Conservation (phyloP, 2,329 filamentous ascomycete species). For the Neurospora sp. region DNA sequence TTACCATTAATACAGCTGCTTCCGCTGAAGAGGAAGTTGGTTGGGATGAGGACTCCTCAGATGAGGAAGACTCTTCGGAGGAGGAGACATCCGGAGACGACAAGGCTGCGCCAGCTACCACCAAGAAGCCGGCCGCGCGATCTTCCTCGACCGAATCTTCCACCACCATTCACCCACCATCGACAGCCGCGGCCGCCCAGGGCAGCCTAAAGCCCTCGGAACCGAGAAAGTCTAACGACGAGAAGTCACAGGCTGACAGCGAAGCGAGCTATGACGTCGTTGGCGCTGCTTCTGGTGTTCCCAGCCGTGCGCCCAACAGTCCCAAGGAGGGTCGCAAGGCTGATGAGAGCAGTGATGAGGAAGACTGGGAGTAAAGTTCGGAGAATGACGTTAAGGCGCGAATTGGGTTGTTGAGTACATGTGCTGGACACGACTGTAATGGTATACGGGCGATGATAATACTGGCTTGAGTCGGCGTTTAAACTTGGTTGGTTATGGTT, state of each 20-base stretch:
- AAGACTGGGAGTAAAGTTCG: slow-evolving; percentile 60
- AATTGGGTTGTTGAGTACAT: slow-evolving; percentile 1
- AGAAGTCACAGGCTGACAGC: slow-evolving; percentile 83
- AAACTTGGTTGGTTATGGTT: slow-evolving; percentile 4
- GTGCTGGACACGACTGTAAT: neutral
- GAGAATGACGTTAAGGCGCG: neutral
- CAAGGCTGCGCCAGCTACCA: slow-evolving; percentile 23
- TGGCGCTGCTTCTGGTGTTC: slow-evolving; percentile 61
- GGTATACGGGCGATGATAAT: neutral
- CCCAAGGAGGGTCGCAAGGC: slow-evolving; percentile 46
- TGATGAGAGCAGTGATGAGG: slow-evolving; percentile 53
- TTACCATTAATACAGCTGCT: slow-evolving; percentile 38
- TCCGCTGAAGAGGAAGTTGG: slow-evolving; percentile 61
- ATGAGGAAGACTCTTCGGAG: slow-evolving; percentile 23
- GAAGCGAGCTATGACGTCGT: slow-evolving; percentile 96
- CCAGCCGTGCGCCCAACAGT: slow-evolving; percentile 66
- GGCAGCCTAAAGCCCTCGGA: slow-evolving; percentile 51
- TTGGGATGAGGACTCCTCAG: slow-evolving; percentile 47
- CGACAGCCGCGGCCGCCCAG: slow-evolving; percentile 18
- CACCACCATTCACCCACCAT: slow-evolving; percentile 45
- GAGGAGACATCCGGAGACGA: slow-evolving; percentile 19
- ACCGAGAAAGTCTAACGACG: slow-evolving; percentile 69
- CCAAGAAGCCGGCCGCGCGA: slow-evolving; percentile 23
- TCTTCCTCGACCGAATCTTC: slow-evolving; percentile 46
- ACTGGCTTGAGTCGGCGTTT: neutral